These are phyloP conservation scores for Torulaspora globosa DNA, from an alignment of 1,139 yeast species.

Conservation along the genomic window DNA sequence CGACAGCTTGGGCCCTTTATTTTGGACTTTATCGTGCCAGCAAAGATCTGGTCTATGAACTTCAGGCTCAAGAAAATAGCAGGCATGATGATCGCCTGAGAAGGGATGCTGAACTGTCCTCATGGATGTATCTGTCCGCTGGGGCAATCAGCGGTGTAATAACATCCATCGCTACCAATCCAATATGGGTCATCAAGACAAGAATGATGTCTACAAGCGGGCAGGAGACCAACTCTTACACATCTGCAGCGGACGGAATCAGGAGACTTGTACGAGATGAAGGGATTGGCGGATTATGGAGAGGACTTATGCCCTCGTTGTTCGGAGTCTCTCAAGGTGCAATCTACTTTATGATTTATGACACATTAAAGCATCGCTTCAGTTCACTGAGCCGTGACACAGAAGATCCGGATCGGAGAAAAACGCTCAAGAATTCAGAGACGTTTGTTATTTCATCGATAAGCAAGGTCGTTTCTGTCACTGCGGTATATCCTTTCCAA, in stretches of 20 bases:
- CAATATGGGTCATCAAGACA: conserved; percentile 95
- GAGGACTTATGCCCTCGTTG: conserved; percentile 77
- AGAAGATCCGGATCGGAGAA: conserved; percentile 21
- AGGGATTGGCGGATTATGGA: conserved; percentile 72
- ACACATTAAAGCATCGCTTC: conserved; percentile 51
- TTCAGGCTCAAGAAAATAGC: conserved; percentile 5
- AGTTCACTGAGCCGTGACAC: conserved; percentile 11
- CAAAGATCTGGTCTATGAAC: conserved; percentile 40
- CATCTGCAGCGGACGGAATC: conserved; percentile 55
- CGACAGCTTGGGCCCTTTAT: conserved; percentile 84
- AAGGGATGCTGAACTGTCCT: conserved; percentile 29
- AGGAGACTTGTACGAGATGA: conserved; percentile 50
- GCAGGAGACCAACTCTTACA: conserved; percentile 49
- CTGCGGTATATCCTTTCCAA: conserved; percentile 79
- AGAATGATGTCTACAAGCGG: conserved; percentile 65
- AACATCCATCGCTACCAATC: conserved; percentile 78
- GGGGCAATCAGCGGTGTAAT: conserved; percentile 68
- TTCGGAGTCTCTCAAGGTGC: conserved; percentile 87
- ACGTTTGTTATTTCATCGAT: conserved; percentile 61
- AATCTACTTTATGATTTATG: conserved; percentile 80
- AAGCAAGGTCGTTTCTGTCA: conserved; percentile 66
- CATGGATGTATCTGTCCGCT: conserved; percentile 43
- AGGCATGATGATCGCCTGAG: conserved; percentile 11
- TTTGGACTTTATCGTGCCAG: conserved; percentile 67
- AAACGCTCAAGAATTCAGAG: conserved; percentile 47